These are phyloP conservation scores for sunflower (Helianthus annuus) DNA, from an alignment of 129 eudicot species.

Conservation along the genomic window HanXRQr2.0-SUNRISE NC_035441.2:142790051-142790550, in stretches of 20 bases:
- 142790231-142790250: background rate
- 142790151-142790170: constrained; percentile 36
- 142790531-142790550: background rate
- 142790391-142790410: no score
- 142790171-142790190: background rate
- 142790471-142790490: background rate
- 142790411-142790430: background rate
- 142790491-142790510: background rate
- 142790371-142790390: no score
- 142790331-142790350: background rate
- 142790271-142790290: no score
- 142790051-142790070: no score
- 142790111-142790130: constrained; percentile 82
- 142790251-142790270: background rate
- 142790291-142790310: no score
- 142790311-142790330: no score
- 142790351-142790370: background rate
- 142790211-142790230: background rate
- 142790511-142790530: no score
- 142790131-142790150: constrained; percentile 82
- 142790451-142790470: background rate
- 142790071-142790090: no score
- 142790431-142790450: background rate
- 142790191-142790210: background rate
- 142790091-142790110: no score